Evolutionary conservation across 2,329 filamentous ascomycete species (phyloP).

Genomic region (Lasiodiplodia gonubiensis): DNA sequence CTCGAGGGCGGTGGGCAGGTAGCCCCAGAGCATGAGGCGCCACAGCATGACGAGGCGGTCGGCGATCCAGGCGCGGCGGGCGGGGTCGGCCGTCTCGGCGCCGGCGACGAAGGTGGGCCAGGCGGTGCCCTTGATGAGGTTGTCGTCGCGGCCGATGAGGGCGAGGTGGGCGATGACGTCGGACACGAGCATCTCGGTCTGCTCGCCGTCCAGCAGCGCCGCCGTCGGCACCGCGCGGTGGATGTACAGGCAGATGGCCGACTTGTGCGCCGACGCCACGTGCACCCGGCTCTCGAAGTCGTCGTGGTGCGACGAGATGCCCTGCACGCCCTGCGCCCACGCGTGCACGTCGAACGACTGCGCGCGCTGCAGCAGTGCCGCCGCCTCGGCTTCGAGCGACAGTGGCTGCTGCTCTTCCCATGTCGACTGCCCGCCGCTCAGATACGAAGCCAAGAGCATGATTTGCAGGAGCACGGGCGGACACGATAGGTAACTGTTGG

Average conservation of each 20-base stretch:
- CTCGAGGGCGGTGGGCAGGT: constrained; percentile 43
- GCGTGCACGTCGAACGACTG: constrained; percentile 40
- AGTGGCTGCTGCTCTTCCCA: constrained; percentile 16
- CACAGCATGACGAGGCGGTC: constrained; percentile 48
- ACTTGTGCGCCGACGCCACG: constrained; percentile 46
- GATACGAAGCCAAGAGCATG: constrained; percentile 44
- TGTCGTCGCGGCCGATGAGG: constrained; percentile 55
- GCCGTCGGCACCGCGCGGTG: constrained; percentile 40
- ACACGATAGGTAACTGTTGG: constrained; percentile 49
- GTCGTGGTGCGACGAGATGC: constrained; percentile 39
- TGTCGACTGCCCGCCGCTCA: constrained; percentile 34
- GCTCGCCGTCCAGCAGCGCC: not conserved
- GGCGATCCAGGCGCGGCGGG: constrained; percentile 59
- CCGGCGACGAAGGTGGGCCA: constrained; percentile 66
- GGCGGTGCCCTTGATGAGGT: constrained; percentile 64
- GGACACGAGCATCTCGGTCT: constrained; percentile 46
- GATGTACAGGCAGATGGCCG: constrained; percentile 49
- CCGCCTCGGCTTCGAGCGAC: constrained; percentile 36
- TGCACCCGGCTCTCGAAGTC: constrained; percentile 43
- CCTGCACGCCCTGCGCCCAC: constrained; percentile 42
- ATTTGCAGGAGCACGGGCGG: constrained; percentile 44
- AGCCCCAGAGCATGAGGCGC: constrained; percentile 46
- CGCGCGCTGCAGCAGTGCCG: constrained; percentile 36
- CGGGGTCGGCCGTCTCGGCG: constrained; percentile 57
- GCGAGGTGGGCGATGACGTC: constrained; percentile 60